These are phyloP conservation scores for Pezicula carpinea DNA, from an alignment of 2,329 filamentous ascomycete species.

Conservation along the genomic window DNA sequence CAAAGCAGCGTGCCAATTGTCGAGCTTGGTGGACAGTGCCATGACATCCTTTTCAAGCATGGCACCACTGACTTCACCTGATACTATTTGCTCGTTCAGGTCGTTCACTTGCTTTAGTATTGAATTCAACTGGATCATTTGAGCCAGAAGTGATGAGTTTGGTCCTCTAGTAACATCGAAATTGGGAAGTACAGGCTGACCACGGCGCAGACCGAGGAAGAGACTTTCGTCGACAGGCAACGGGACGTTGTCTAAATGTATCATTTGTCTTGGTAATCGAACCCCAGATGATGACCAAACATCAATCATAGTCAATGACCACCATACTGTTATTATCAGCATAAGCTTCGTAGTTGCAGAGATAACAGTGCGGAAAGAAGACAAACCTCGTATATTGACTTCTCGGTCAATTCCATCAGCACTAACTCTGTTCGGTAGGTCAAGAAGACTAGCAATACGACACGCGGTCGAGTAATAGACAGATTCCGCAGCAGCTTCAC, in stretches of 20 bases:
- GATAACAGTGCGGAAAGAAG: neutral
- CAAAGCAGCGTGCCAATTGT: constrained; percentile 30
- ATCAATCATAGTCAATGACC: constrained; percentile 37
- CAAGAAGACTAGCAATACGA: constrained; percentile 32
- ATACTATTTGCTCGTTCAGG: constrained; percentile 29
- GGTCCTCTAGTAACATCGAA: constrained; percentile 14
- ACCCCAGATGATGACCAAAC: constrained; percentile 35
- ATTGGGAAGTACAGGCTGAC: constrained; percentile 14
- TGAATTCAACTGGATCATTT: constrained; percentile 32
- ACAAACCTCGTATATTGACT: constrained; percentile 28
- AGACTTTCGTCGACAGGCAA: constrained; percentile 34
- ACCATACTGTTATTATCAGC: constrained; percentile 27
- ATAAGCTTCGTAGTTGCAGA: neutral
- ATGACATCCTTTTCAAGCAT: constrained; percentile 20
- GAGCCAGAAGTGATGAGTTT: constrained; percentile 25
- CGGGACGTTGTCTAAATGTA: constrained; percentile 21
- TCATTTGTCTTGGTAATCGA: constrained; percentile 29
- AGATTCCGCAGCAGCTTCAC: constrained; percentile 31
- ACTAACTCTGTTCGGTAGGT: constrained; percentile 30
- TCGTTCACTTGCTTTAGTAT: constrained; percentile 36
- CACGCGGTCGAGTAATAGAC: constrained; percentile 35
- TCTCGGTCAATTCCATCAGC: constrained; percentile 30
- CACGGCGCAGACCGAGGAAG: constrained; percentile 25
- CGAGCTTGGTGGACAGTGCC: constrained; percentile 26
- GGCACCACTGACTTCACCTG: constrained; percentile 16